Conservation (phyloP, 2,329 filamentous ascomycete genomes). For the Botrytis sinoallii region DNA sequence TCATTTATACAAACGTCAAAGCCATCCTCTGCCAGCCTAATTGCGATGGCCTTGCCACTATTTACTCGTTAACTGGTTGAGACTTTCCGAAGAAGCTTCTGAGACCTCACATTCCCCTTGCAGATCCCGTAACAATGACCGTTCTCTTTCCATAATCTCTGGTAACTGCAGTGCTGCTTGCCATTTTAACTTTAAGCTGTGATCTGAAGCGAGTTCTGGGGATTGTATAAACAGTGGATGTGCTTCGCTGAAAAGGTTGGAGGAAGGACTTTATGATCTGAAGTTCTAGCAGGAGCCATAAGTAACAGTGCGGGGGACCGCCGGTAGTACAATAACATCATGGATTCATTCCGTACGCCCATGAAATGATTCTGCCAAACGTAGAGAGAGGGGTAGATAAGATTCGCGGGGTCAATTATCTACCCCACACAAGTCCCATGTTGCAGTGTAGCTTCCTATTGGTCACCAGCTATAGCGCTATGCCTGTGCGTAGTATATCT, state of each 20-base stretch:
- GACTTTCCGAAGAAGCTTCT: neutral
- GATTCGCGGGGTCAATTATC: neutral
- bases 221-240: neutral
- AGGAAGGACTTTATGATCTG: neutral
- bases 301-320: neutral
- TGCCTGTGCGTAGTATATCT: neutral
- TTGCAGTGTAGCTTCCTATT: neutral
- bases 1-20: slow-evolving; percentile 67
- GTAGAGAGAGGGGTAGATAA: slow-evolving; percentile 5
- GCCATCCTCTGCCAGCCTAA: slow-evolving; percentile 61
- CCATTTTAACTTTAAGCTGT: slow-evolving; percentile 1
- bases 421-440: slow-evolving; percentile 1
- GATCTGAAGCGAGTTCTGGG: neutral
- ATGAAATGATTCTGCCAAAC: neutral
- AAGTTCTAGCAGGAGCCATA: neutral
- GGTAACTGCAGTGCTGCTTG: slow-evolving; percentile 30
- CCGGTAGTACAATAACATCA: neutral
- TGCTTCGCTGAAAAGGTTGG: neutral
- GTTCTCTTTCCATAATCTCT: slow-evolving; percentile 36
- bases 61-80: neutral
- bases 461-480: neutral
- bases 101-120: slow-evolving; percentile 40
- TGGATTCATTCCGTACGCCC: neutral
- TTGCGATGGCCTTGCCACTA: slow-evolving; percentile 60
- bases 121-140: slow-evolving; percentile 43